phyloP scores from a whole-genome alignment of 73 alveolate genomes.

The Symbiodinium natans region DNA sequence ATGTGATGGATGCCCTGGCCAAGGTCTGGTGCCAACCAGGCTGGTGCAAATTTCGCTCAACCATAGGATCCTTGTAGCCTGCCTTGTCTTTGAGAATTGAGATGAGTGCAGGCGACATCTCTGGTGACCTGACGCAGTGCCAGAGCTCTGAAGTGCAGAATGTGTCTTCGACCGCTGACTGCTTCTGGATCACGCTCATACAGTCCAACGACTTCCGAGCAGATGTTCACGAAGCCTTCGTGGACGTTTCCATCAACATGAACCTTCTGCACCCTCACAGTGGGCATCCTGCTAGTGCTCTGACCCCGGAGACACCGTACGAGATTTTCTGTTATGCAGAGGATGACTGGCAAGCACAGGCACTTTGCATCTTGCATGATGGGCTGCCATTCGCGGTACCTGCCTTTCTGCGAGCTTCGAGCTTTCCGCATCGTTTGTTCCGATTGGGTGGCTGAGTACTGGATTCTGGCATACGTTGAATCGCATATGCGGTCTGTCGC shows the following conservation, averaged over 20 bases:
- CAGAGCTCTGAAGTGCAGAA: conserved; percentile 50
- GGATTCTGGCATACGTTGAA: too few species aligned
- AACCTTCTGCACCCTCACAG: conserved; percentile 26
- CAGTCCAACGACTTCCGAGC: conserved; percentile 56
- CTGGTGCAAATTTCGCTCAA: too few species aligned
- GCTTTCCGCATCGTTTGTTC: too few species aligned
- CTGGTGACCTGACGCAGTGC: conserved; percentile 48
- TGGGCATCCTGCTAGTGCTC: background rate
- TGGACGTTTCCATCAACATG: conserved; percentile 48
- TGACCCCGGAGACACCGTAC: conserved; percentile 25
- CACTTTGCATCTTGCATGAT: background rate
- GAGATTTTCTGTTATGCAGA: conserved; percentile 51
- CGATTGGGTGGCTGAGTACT: too few species aligned
- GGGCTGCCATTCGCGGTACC: too few species aligned
- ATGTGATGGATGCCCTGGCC: background rate
- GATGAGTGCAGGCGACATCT: conserved; percentile 1
- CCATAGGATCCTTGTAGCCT: too few species aligned
- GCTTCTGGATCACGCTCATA: conserved; percentile 44
- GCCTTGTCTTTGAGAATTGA: too few species aligned
- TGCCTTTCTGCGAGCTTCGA: too few species aligned
- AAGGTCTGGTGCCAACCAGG: conserved; percentile 79
- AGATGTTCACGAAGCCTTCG: conserved; percentile 28
- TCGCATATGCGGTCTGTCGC: too few species aligned
- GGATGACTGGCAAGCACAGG: conserved; percentile 59
- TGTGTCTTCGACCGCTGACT: conserved; percentile 27